Conservation (phyloP, 768 basidiomycete genomes). For the Tremella mesenterica region DNA sequence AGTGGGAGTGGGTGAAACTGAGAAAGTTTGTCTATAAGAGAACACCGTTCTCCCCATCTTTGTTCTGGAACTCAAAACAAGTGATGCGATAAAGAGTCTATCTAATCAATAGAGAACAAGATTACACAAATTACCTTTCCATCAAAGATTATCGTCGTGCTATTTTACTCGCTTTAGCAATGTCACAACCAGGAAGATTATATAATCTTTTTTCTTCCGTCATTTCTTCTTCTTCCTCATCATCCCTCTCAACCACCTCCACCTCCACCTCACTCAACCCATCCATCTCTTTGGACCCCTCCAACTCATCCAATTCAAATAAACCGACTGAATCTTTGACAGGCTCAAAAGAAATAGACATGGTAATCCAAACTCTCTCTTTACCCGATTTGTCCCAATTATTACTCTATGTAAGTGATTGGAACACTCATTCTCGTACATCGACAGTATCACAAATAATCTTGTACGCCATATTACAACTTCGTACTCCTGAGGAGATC, state of each 20-base stretch:
- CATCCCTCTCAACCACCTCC: not conserved
- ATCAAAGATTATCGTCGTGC: conserved; percentile 84
- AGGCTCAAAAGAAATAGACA: conserved; percentile 66
- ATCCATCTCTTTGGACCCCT: no score
- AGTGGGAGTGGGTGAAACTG: no score
- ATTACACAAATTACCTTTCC: conserved; percentile 79
- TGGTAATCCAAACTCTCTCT: conserved; percentile 65
- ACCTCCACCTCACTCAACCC: no score
- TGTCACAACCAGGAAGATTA: conserved; percentile 83
- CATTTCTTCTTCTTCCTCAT: conserved; percentile 18
- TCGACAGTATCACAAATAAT: conserved; percentile 75
- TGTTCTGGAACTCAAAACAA: no score
- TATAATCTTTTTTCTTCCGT: conserved; percentile 68
- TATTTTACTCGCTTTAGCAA: conserved; percentile 80
- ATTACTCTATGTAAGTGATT: conserved; percentile 71
- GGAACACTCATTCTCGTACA: conserved; percentile 92
- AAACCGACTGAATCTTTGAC: conserved; percentile 50
- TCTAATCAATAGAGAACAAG: conserved; percentile 68
- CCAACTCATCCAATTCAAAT: no score
- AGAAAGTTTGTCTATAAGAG: no score
- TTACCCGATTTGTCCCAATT: conserved; percentile 69
- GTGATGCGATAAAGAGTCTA: not conserved
- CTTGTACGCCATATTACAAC: conserved; percentile 69
- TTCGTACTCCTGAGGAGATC: conserved; percentile 66
- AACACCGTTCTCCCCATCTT: no score